Evolutionary conservation across 768 basidiomycete species (phyloP), one percentile per base, ranked within the genome.

Genomic region (Podaxis rugospora): DNA sequence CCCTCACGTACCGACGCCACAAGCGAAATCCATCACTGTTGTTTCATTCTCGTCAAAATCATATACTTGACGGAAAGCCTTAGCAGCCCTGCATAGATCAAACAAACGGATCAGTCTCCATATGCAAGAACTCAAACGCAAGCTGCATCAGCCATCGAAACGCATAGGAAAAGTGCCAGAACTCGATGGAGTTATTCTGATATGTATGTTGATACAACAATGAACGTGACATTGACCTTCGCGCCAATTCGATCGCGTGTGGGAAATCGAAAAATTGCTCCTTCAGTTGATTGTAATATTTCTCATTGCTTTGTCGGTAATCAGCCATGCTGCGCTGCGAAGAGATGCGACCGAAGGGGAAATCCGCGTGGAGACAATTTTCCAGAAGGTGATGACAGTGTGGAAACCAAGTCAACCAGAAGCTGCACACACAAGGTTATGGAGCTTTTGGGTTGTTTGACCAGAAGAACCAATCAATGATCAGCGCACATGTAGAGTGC

Each of bases 21-120:
- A 92, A 4, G 90, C 90, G 66, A 82, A 92, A 65, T 92, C 90
- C 79, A 92, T 76, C 16, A 87, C 76, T 5, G 71, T 75, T 4
- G 89, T 90, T 5, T 65, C 66, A 28, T 83, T 78, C 47, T 82
- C 80, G 56, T 85, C 75, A 65, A 92, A 86, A 0, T 74, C 63
- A 63, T 81, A 83, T 9, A 69, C 69, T 25, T 73, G 64, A 25
- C 72, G 73, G 49, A 81, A 74, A 5, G 71, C 76, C n/a, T 55
- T 61, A 7, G 76, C 77, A 11, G 75, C 67, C 55, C 76, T 78
- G 47, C 28, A 16, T 18, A 46, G 21, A 21, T 14, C 16, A 23
- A 47, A n/a, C 3, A 47, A 23, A 11, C 4, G 18, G n/a, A 49
- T 36, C 35, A 47, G 23, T 37, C 57, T 47, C 23, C 51, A 6